Evolutionary conservation across 2,329 filamentous ascomycete species (phyloP).

Genomic region (Diaporthe velutina): DNA sequence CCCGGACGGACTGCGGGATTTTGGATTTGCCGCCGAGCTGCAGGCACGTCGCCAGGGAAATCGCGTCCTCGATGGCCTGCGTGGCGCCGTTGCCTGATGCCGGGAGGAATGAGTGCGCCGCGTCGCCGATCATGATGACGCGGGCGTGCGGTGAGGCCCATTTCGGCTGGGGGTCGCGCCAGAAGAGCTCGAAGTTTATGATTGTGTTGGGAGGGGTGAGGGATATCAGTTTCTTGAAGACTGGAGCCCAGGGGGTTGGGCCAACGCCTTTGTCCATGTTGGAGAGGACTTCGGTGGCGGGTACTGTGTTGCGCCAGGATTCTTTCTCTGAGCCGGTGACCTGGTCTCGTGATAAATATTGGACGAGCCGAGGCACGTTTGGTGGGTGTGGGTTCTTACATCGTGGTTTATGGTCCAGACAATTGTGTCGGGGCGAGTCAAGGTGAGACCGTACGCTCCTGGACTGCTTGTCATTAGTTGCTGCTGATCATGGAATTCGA

Average conservation of each 20-base stretch:
- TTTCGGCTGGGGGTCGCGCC: slow-evolving; percentile 40
- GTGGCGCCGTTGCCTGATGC: slow-evolving; percentile 54
- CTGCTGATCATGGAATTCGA: no score
- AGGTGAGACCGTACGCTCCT: slow-evolving; percentile 4
- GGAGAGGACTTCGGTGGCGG: background rate
- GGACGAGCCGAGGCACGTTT: fast-evolving
- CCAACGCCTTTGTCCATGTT: slow-evolving; percentile 47
- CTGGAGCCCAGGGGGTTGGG: background rate
- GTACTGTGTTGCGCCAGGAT: slow-evolving; percentile 11
- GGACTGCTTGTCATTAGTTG: background rate
- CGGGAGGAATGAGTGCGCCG: slow-evolving; percentile 53
- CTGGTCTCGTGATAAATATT: background rate
- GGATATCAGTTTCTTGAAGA: background rate
- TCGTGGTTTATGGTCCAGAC: slow-evolving; percentile 12
- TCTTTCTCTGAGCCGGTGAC: background rate
- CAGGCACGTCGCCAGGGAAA: slow-evolving; percentile 50
- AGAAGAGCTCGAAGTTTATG: slow-evolving; percentile 7
- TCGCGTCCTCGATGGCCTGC: slow-evolving; percentile 54
- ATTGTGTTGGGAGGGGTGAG: slow-evolving; percentile 3
- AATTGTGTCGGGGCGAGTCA: slow-evolving; percentile 1
- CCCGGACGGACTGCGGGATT: slow-evolving; percentile 6
- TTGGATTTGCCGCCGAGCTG: slow-evolving; percentile 40
- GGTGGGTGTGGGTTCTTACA: background rate
- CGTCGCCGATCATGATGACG: slow-evolving; percentile 52
- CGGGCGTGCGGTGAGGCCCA: slow-evolving; percentile 49